These are phyloP conservation scores for Pleurotus platypus DNA, from an alignment of 768 basidiomycete species.

Conservation along the genomic window DNA sequence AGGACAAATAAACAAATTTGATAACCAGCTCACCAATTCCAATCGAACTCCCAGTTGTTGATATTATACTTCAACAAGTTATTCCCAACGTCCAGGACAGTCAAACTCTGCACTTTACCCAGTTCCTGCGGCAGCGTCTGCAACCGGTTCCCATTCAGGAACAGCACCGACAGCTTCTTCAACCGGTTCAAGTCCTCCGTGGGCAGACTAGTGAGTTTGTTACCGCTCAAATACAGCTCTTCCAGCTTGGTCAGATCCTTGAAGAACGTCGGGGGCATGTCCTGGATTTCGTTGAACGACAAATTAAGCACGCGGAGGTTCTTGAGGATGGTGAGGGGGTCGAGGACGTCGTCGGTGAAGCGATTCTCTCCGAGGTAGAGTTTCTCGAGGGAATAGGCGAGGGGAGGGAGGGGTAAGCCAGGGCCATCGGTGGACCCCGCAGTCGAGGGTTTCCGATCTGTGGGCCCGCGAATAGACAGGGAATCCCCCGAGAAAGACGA, in stretches of 20 bases:
- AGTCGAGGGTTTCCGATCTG: constrained; percentile 43
- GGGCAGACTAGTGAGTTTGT: constrained; percentile 85
- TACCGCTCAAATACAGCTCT: constrained; percentile 93
- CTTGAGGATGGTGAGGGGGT: constrained; percentile 69
- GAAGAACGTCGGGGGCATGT: constrained; percentile 78
- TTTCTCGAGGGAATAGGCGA: constrained; percentile 68
- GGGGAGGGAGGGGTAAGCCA: constrained; percentile 41
- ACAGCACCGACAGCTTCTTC: constrained; percentile 67
- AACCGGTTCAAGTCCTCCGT: constrained; percentile 82
- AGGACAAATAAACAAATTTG: neutral
- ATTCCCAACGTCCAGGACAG: constrained; percentile 87
- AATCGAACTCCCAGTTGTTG: constrained; percentile 97
- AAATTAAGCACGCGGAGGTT: constrained; percentile 84
- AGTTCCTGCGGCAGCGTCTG: constrained; percentile 91
- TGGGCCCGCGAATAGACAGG: constrained; percentile 5
- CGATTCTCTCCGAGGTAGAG: constrained; percentile 91
- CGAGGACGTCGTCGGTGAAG: constrained; percentile 75
- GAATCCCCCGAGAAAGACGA: constrained; percentile 2
- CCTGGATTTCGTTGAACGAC: constrained; percentile 92
- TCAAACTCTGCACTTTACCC: constrained; percentile 74
- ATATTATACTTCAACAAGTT: constrained; percentile 96
- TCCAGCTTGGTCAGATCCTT: constrained; percentile 65
- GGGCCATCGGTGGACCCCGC: constrained; percentile 20
- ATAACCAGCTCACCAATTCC: constrained; percentile 80
- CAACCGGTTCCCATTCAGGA: constrained; percentile 90